These are phyloP conservation scores for Oryza punctata DNA, from an alignment of 176 grass and related monocot genomes.

Conservation along the genomic window DNA sequence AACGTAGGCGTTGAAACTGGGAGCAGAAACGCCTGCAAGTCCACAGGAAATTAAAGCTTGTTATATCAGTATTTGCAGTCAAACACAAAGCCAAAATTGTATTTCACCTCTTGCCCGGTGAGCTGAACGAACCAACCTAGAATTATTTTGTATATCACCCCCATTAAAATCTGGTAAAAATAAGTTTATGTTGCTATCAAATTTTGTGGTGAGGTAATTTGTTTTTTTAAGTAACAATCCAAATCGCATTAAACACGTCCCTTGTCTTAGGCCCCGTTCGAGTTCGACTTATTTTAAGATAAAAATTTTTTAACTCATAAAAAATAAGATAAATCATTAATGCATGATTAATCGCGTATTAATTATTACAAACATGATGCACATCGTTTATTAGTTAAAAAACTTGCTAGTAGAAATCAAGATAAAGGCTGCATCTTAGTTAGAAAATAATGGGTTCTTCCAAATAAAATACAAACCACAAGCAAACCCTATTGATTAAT, in stretches of 20 bases:
- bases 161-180: neutral
- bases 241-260: neutral
- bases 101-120: neutral
- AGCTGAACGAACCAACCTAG: neutral
- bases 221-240: neutral
- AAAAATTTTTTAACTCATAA: too few species aligned
- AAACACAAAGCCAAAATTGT: constrained; percentile 17
- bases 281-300: too few species aligned
- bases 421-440: too few species aligned
- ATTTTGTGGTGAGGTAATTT: neutral
- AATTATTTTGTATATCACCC: neutral
- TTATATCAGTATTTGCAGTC: neutral
- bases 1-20: neutral
- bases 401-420: too few species aligned
- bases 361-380: too few species aligned
- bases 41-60: neutral
- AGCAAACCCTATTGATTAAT: neutral
- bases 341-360: too few species aligned
- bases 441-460: too few species aligned
- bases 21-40: neutral
- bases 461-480: neutral
- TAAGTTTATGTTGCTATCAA: neutral
- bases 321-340: too few species aligned
- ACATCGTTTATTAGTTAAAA: too few species aligned
- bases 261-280: neutral